phyloP scores from a whole-genome alignment of 139 green algal species.

The Tetraselmis striata region DNA sequence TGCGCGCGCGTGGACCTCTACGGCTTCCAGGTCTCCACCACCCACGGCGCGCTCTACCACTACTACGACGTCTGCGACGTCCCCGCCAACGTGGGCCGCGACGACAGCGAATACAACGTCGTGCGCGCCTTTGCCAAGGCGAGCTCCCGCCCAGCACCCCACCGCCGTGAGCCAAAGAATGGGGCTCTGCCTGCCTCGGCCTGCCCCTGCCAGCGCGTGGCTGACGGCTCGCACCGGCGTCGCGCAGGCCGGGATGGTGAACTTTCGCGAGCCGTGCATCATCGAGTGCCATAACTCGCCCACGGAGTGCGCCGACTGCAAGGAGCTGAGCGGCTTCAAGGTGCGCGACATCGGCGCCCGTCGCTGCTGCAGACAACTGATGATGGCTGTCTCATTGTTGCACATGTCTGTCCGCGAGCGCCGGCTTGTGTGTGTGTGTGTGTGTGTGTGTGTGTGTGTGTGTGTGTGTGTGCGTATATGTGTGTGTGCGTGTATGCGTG shows the following conservation, averaged over 20 bases:
- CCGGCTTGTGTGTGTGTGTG: too few species aligned
- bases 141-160: too few species aligned
- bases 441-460: too few species aligned
- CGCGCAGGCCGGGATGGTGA: neutral
- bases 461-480: too few species aligned
- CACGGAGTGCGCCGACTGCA: neutral
- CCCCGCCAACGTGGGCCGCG: constrained; percentile 13
- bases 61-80: constrained; percentile 29
- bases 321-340: neutral
- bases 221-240: neutral
- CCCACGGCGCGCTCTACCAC: constrained; percentile 22
- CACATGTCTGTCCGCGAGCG: too few species aligned
- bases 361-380: neutral
- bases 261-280: constrained; percentile 4
- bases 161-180: neutral
- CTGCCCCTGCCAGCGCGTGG: too few species aligned
- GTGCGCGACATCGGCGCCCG: neutral
- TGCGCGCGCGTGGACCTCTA: constrained; percentile 26
- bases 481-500: too few species aligned
- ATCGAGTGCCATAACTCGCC: constrained; percentile 1
- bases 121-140: neutral
- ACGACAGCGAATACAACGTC: constrained; percentile 13
- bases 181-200: neutral
- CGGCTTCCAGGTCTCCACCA: constrained; percentile 23
- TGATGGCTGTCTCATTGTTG: neutral